phyloP scores from a whole-genome alignment of 1,284 basidiomycete genomes.

The Rhodotorula sp. region DNA sequence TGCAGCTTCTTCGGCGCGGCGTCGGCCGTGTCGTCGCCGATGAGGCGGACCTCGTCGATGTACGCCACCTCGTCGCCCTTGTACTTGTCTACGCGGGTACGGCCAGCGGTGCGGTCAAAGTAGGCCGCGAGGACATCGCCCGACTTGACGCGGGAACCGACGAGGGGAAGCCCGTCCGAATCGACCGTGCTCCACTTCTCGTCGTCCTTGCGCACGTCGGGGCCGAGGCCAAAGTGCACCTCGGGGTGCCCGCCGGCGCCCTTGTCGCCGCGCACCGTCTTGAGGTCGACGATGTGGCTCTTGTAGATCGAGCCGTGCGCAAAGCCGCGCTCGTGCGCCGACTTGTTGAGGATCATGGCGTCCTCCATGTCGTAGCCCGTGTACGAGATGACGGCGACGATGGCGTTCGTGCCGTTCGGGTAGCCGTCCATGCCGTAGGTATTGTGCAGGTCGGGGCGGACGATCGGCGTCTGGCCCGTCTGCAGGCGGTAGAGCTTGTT shows the following conservation, averaged over 20 bases:
- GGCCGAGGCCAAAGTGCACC: constrained; percentile 78
- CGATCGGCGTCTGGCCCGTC: constrained; percentile 91
- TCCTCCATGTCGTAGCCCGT: constrained; percentile 99
- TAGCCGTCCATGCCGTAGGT: constrained; percentile 99
- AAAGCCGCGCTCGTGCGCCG: constrained; percentile 96
- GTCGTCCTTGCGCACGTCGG: constrained; percentile 65
- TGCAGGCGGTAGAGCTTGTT: constrained; percentile 98
- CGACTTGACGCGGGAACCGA: constrained; percentile 69
- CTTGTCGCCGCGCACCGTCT: constrained; percentile 66
- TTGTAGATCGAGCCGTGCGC: constrained; percentile 98
- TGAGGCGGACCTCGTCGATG: constrained; percentile 86
- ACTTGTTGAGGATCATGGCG: constrained; percentile 99
- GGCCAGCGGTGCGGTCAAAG: constrained; percentile 79
- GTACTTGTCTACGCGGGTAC: constrained; percentile 88
- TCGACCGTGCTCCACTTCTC: constrained; percentile 72
- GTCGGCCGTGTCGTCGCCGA: constrained; percentile 85
- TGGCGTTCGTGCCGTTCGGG: constrained; percentile 96
- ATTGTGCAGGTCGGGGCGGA: constrained; percentile 87
- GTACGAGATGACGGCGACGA: constrained; percentile 99
- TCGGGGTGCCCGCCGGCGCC: constrained; percentile 42
- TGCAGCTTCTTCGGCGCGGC: constrained; percentile 89
- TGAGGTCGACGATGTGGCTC: constrained; percentile 86
- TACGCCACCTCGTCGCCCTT: constrained; percentile 94
- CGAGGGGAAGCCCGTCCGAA: constrained; percentile 77
- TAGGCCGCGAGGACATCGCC: constrained; percentile 85